Percentiles rank a stretch among this genome's conserved stretches.
Evolutionary conservation across 352 stramenopile genomes (phyloP).

Genomic region (Globisporangium canariense): DNA sequence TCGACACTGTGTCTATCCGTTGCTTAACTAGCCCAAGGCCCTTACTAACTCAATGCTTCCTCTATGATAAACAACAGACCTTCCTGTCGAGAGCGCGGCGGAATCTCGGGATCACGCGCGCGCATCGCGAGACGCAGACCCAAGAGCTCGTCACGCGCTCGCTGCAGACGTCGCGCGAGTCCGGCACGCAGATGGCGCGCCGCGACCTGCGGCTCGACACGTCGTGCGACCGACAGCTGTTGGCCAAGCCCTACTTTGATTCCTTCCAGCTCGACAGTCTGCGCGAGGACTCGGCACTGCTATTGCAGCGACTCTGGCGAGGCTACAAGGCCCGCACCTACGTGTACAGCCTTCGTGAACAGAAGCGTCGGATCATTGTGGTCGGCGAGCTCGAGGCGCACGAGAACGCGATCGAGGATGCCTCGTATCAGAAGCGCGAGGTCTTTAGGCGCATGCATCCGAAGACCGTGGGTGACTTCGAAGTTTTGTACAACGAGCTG

Average conservation of each 20-base stretch:
- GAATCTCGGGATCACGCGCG: conserved; percentile 29
- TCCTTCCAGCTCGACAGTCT: conserved; percentile 85
- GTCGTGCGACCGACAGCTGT: conserved; percentile 55
- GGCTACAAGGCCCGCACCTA: conserved; percentile 65
- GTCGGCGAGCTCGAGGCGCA: conserved; percentile 41
- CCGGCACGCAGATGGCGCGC: conserved; percentile 88
- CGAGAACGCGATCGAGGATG: conserved; percentile 46
- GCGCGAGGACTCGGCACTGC: conserved; percentile 64
- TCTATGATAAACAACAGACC: conserved; percentile 26
- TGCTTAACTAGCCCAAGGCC: background rate
- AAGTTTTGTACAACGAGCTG: conserved; percentile 93
- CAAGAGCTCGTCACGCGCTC: conserved; percentile 69
- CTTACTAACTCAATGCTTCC: background rate
- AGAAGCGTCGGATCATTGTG: conserved; percentile 27
- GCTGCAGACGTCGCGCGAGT: conserved; percentile 86
- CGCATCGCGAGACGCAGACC: conserved; percentile 89
- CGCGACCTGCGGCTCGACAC: conserved; percentile 71
- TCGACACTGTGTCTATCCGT: background rate
- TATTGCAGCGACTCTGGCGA: conserved; percentile 89
- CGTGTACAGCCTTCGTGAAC: conserved; percentile 43
- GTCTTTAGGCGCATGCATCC: conserved; percentile 89
- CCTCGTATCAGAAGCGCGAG: conserved; percentile 58
- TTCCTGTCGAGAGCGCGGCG: conserved; percentile 45
- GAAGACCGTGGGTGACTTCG: conserved; percentile 77
- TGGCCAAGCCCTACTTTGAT: conserved; percentile 84